phyloP scores from a whole-genome alignment of 208 protist species.

The Trypanosoma avium region DNA sequence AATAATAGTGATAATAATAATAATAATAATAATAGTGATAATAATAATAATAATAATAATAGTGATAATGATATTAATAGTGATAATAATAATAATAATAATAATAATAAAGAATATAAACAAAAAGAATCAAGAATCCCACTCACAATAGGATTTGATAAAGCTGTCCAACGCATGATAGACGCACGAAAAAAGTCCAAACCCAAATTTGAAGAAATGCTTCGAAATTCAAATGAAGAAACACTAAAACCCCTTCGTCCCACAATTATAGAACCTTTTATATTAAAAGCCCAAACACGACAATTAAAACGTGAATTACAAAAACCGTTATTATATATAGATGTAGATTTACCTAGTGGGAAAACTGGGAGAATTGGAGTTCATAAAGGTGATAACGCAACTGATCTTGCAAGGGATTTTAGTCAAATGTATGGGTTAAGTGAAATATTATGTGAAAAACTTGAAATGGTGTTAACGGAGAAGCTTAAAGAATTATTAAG shows the following conservation, averaged over 20 bases:
- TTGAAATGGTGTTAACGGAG: conserved; percentile 24
- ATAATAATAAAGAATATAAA: not conserved
- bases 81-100: not conserved
- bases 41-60: conserved; percentile 1
- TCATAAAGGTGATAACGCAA: conserved; percentile 36
- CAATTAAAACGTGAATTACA: conserved; percentile 11
- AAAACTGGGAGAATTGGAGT: conserved; percentile 46
- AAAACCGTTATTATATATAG: conserved; percentile 44
- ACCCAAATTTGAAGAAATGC: conserved; percentile 22
- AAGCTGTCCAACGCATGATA: conserved; percentile 53
- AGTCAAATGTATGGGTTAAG: conserved; percentile 32
- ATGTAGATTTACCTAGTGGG: conserved; percentile 45
- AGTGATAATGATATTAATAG: not conserved
- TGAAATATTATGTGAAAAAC: conserved; percentile 11
- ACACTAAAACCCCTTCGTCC: not conserved
- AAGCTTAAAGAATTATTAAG: conserved; percentile 14
- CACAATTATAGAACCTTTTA: conserved; percentile 34
- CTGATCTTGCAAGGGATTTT: conserved; percentile 38
- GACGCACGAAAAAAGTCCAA: conserved; percentile 23
- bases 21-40: not conserved
- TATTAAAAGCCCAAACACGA: conserved; percentile 14
- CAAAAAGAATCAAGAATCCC: not conserved
- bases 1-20: conserved; percentile 1
- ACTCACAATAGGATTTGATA: conserved; percentile 36
- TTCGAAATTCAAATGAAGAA: conserved; percentile 16